Evolutionary conservation across 306 rosid genomes (phyloP).

Genomic region (Chamaecrista fasciculata): DNA sequence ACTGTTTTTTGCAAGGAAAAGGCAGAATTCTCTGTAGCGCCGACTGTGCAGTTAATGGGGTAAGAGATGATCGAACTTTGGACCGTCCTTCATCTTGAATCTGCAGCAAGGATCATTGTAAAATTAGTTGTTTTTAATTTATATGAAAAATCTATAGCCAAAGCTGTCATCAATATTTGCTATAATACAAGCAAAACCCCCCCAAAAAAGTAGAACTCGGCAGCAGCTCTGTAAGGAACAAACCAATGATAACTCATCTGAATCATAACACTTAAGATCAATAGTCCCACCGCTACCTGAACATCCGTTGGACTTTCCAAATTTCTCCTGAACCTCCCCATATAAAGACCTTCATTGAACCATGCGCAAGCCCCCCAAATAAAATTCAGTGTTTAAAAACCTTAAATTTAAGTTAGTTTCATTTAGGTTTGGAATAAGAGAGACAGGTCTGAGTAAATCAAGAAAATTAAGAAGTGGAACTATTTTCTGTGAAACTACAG

Average conservation of each 20-base stretch:
- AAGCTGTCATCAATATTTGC: conserved; percentile 8
- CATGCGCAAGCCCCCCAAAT: neutral
- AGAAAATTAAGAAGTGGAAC: neutral
- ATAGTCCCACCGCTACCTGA: neutral
- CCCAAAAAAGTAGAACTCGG: neutral
- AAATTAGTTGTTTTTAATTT: conserved; percentile 13
- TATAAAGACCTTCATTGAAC: neutral
- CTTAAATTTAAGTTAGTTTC: neutral
- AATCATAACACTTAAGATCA: conserved; percentile 16
- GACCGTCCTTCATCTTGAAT: conserved; percentile 74
- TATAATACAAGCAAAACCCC: neutral
- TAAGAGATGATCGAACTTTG: conserved; percentile 63
- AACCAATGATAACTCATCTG: neutral
- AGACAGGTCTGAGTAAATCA: neutral
- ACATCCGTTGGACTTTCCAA: neutral
- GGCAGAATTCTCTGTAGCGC: conserved; percentile 79
- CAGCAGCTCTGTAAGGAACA: neutral
- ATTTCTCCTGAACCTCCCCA: neutral
- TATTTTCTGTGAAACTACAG: conserved; percentile 15
- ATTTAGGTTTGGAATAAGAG: neutral
- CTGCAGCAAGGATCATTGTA: conserved; percentile 41
- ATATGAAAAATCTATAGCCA: conserved; percentile 15
- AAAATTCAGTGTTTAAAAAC: neutral
- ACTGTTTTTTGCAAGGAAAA: conserved; percentile 77
- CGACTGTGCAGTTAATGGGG: conserved; percentile 60